phyloP scores from a whole-genome alignment of 1,284 basidiomycete genomes.

The Leccinum fallax region DNA sequence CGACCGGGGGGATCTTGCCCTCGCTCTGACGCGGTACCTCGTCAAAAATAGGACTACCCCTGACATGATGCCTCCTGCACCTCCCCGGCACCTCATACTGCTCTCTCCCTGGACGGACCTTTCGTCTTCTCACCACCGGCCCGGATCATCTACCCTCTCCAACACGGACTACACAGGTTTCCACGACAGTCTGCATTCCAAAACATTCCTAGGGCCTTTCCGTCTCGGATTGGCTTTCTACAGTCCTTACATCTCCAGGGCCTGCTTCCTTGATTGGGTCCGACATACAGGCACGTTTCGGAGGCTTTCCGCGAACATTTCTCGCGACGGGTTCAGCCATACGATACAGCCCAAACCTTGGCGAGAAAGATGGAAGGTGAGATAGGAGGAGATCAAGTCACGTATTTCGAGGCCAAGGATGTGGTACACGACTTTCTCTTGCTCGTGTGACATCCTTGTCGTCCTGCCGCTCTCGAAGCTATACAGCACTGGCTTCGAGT shows the following conservation, averaged over 20 bases:
- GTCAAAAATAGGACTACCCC: conserved; percentile 25
- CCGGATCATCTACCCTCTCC: conserved; percentile 29
- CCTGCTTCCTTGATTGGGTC: conserved; percentile 13
- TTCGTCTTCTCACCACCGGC: conserved; percentile 26
- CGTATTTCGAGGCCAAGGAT: conserved; percentile 52
- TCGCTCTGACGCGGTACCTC: conserved; percentile 47
- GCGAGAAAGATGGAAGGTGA: conserved; percentile 40
- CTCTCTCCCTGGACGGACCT: conserved; percentile 51
- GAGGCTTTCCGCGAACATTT: conserved; percentile 40
- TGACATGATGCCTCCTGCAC: conserved; percentile 33
- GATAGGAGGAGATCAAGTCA: conserved; percentile 43
- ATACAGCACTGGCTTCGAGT: conserved; percentile 47
- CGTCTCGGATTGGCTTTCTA: conserved; percentile 18
- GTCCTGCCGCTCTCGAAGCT: conserved; percentile 49
- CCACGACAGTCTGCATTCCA: conserved; percentile 14
- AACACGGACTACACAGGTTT: conserved; percentile 22
- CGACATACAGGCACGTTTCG: conserved; percentile 26
- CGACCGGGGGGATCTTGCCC: conserved; percentile 61
- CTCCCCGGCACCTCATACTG: conserved; percentile 43
- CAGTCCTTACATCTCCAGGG: conserved; percentile 8
- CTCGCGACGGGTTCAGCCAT: conserved; percentile 35
- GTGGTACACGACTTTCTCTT: conserved; percentile 57
- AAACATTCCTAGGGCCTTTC: conserved; percentile 22
- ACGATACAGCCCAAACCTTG: conserved; percentile 36
- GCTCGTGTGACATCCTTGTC: conserved; percentile 46